Conservation (phyloP, 768 basidiomycete species). For the Paxillus rubicundulus region DNA sequence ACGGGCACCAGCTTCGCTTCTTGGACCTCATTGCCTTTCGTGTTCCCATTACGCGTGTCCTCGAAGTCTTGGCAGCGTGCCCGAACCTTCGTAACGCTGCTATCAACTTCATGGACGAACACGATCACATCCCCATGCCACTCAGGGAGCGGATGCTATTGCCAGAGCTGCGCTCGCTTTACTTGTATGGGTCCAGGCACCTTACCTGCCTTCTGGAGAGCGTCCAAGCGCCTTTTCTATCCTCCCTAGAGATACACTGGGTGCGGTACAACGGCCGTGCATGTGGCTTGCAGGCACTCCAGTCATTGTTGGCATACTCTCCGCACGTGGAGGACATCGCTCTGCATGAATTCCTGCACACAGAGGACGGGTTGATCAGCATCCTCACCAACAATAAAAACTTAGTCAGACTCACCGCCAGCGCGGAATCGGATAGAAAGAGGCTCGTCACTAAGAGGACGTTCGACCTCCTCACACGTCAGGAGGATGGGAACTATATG, state of each 20-base stretch:
- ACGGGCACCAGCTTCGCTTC: no score
- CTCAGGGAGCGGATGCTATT: neutral
- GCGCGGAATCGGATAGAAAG: neutral
- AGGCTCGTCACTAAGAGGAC: neutral
- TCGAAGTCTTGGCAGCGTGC: neutral
- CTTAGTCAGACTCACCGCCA: neutral
- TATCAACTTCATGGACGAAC: neutral
- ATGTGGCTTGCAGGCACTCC: neutral
- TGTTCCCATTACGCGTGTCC: neutral
- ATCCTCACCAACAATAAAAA: neutral
- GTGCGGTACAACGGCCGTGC: neutral
- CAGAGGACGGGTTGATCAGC: neutral
- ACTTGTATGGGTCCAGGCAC: neutral
- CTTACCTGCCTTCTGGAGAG: neutral
- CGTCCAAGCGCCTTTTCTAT: neutral
- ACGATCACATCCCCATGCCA: neutral
- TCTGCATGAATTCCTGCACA: neutral
- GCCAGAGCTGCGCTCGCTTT: neutral
- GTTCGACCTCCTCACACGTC: neutral
- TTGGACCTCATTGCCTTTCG: neutral
- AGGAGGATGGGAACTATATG: neutral
- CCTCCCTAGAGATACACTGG: neutral
- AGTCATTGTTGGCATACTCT: neutral
- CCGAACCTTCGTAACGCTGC: neutral
- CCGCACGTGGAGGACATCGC: neutral